Evolutionary conservation across 2,329 filamentous ascomycete species (phyloP), one percentile per base, ranked within the genome.

Genomic region (Colletotrichum graminicola): DNA sequence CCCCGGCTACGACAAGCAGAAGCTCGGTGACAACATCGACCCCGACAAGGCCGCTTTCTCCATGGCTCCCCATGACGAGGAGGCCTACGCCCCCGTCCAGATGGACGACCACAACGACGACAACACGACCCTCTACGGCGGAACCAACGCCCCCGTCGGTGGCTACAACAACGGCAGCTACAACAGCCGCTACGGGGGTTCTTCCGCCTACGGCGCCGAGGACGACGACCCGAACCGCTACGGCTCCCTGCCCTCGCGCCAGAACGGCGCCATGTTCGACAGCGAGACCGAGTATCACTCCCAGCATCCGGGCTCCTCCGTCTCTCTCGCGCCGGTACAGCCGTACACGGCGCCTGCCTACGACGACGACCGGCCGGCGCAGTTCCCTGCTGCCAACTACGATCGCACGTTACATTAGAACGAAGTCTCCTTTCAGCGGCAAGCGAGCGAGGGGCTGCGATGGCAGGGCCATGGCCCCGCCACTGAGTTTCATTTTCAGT

Each of bases 41-140:
- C 90, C 90, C 0, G 90, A 92, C 79, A 91, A 91, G 83, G 89
- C 90, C 36, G 90, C 90, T 71, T 92, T 92, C 81, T 91, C 89
- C 67, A 90, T 90, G 80, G 88, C 88, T 18, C 88, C 89, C n/a
- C 87, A 90, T 76, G 89, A 90, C 75, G 90, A 92, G 74, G 90
- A 91, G 76, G 86, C 88, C 54, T 92, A 92, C 76, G 88, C 89
- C 62, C 88, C 88, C 18, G 85, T 91, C 73, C 85, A 90, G 79
- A 83, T 84, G 80, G 84, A 88, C 68, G 86, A 89, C 75, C 84
- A 89, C 73, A 79, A 81, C 73, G 77, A 80, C 71, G 79, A 81
- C 72, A 77, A 80, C 71, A 78, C 78, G 45, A 80, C 79, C 74
- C 78, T 76, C 51, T 80, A 77, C 73, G 75, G 76, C 73, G 76